Evolutionary conservation across 2,329 filamentous ascomycete genomes (phyloP), one percentile per base, ranked within the genome.

Genomic region (Aspergillus sp.): DNA sequence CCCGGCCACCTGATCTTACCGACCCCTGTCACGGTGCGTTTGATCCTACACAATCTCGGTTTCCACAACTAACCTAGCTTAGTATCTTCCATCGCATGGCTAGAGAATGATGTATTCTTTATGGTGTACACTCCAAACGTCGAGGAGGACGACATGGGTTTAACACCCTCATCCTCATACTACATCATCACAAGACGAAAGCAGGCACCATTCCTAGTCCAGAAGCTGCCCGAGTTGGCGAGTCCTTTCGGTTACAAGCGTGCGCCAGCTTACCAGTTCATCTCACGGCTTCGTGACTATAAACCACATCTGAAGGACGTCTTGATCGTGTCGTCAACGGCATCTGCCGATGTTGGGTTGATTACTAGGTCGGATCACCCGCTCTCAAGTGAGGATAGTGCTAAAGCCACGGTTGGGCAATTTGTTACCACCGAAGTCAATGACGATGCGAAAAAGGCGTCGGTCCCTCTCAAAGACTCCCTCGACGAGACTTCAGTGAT

Each of bases 51-150:
- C 8, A n/a, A 30, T 49, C 11, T 19, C 19, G 23, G 28, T 17
- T 31, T 48, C 5, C 34, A 57, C 45, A 45, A 60, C 61, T 66
- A 57, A 65, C 71, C 77, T 43, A 38, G 31, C 49, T 28, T 62
- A 80, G 91, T 96, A 3, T 91, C 92, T 4, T 90, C 90, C 17
- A 83, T 99, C 46, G 84, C 85, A 43, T 99, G 96, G 95, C 84
- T 98, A 22, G 91, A 95, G 71, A 97, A 95, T 68, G 81, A 96
- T 69, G 80, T 94, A 2, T 96, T 97, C 73, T 82, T 98, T 49
- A 84, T 89, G 59, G 86, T 95, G 23, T 90, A 97, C 76, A 92
- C 91, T 1, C 84, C 86, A n/a, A 79, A 76, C 57, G 62, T 64
- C n/a, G 80, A 84, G 31, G 84, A 84, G 63, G 82, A 83, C 59